Evolutionary conservation across 1,284 basidiomycete genomes (phyloP), one percentile per base, ranked within the genome.

Genomic region (Boletus holoroseus): DNA sequence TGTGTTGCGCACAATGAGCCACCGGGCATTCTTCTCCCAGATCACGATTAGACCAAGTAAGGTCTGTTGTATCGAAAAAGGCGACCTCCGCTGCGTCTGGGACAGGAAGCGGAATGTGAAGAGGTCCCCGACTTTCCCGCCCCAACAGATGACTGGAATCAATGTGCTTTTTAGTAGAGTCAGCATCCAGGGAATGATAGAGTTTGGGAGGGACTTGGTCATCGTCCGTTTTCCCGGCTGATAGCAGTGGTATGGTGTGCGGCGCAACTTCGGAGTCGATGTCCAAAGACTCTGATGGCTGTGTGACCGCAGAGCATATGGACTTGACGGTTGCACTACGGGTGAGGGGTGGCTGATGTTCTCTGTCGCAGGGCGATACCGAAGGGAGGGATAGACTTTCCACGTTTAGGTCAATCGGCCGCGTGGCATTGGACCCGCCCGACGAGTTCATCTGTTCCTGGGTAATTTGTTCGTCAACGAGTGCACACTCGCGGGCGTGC

Each of bases 21-120:
- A n/a, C 12, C n/a, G 28, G 3, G 16, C 3, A 30, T 28, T n/a
- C 38, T 39, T 42, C 42, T 34, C 15, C 44, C 5, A n/a, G 44
- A 45, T 50, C 43, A 22, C 11, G 8, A 36, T 28, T 11, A 22
- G 41, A 55, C n/a, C 35, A 41, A 12, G 5, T n/a, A 18, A 9
- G 12, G 13, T 49, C 34, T 32, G 44, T 22, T 8, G 40, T 27
- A 37, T 40, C 48, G 44, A 67, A 64, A 51, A 61, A 62, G 22
- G 43, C 15, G 18, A 51, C 26, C 34, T 63, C 62, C 15, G 16
- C 38, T 15, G 26, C 35, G 13, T 58, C 57, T 18, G 55, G 54
- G 20, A 50, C 40, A 27, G 59, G 63, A 47, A 66, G 63, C 1
- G 57, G 47, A 22, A 49, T 54, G 6, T 46, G n/a, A 32, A 58